Evolutionary conservation across 768 basidiomycete genomes (phyloP).

Genomic region (Leccinum disarticulatum): DNA sequence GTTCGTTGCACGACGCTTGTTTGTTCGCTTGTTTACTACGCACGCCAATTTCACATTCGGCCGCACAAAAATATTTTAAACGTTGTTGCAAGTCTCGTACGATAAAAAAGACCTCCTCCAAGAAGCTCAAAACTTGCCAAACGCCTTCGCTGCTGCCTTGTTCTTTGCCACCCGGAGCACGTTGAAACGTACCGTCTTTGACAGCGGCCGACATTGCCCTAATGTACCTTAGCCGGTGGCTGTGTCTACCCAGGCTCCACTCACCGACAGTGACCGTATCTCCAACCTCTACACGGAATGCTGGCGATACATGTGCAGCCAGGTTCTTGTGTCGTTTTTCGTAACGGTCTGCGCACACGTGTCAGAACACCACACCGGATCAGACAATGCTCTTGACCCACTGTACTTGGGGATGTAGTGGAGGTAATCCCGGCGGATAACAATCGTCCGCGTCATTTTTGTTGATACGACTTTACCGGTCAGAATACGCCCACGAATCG

Average conservation of each 20-base stretch:
- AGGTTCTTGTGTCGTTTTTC: conserved; percentile 99
- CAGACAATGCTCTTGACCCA: conserved; percentile 42
- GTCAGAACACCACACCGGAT: conserved; percentile 10
- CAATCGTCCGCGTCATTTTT: conserved; percentile 98
- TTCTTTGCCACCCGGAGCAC: conserved; percentile 92
- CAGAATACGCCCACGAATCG: conserved; percentile 98
- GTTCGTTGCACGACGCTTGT: conserved; percentile 19
- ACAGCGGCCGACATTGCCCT: conserved; percentile 99
- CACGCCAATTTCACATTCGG: conserved; percentile 5
- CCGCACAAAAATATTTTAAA: conserved; percentile 20
- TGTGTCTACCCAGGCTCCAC: conserved; percentile 32
- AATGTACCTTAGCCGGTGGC: not conserved
- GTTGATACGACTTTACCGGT: conserved; percentile 97
- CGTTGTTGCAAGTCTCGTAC: conserved; percentile 20
- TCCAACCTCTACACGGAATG: conserved; percentile 96
- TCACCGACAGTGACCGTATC: conserved; percentile 93
- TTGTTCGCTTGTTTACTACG: conserved; percentile 35
- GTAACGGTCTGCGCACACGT: conserved; percentile 75
- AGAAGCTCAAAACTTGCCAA: conserved; percentile 82
- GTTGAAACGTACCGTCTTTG: conserved; percentile 99
- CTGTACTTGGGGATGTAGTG: conserved; percentile 99
- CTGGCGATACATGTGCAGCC: conserved; percentile 94
- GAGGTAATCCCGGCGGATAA: conserved; percentile 93
- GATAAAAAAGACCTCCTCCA: conserved; percentile 3
- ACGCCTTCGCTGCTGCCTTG: conserved; percentile 89